Evolutionary conservation across 140 eudicot genomes (phyloP), one percentile per base, ranked within the genome.

Genomic region (Anethum foeniculum): DNA sequence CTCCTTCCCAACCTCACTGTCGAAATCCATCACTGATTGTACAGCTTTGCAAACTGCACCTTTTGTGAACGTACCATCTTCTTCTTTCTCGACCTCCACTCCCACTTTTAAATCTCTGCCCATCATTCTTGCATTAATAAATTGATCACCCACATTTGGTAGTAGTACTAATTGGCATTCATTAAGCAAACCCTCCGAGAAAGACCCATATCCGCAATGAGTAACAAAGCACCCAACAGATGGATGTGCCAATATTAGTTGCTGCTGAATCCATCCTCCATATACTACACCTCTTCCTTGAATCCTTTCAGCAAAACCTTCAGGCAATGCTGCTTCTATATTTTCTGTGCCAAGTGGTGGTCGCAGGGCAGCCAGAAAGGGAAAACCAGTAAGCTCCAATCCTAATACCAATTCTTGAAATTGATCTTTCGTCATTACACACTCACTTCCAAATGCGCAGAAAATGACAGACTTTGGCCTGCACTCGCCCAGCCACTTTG

Each of bases 381-480:
- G 85, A 13, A 78, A 56, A 10, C 83, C 83, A 0, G 85, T 78
- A 2, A 81, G 74, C 79, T 85, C 88, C 12, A 85, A 43, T 2
- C 84, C 88, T 46, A 80, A 54, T 5, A 82, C 27, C 23, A 85
- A 56, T 43, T 85, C 88, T 52, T 82, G 76, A 44, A 85, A 79
- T 69, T 62, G 86, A 8, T 79, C 84, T 44, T 16, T 76, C 34
- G 3, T 41, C 1, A 85, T 56, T 14, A 69, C 23, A 43, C 81
- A 81, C 68, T 85, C 88, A 11, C 88, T 85, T 5, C 88, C 88
- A 44, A 85, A 76, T 23, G 86, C 81, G 6, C 88, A 85, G 27
- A n/a, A 85, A n/a, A 85, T 82, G 2, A 85, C 83, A 8, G 85
- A 28, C 13, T 74, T 85, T 6, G 81, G 36, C 14, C 44, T 32